Evolutionary conservation across 768 basidiomycete species (phyloP), one percentile per base, ranked within the genome.

Genomic region (Leucosporidium yakuticum): DNA sequence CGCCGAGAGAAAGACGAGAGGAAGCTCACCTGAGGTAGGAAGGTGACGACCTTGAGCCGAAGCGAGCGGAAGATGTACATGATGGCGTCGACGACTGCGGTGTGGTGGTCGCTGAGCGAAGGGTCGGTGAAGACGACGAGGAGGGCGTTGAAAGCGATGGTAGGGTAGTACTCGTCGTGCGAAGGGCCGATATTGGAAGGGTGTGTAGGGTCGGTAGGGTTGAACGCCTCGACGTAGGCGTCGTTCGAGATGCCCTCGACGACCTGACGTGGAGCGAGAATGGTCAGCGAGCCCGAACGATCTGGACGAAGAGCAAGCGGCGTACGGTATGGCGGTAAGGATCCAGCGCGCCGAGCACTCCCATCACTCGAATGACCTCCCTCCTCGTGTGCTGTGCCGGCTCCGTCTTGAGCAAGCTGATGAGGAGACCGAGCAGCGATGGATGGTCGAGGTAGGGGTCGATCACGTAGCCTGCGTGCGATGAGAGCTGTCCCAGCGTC

Each of bases 1-100:
- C 4, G 27, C 4, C 15, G 21, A 21, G 23, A 17, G 29, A 51
- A 23, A 15, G 49, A 23, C 8, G 53, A 19, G 54, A 49, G 25
- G 23, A 48, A 31, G 60, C 78, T 60, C 76, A 92, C 91, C 83
- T 96, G 93, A 54, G 95, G 90, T 31, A 99, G 80, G 80, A 97
- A 98, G 2, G 90, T 85, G 25, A 95, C 93, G 78, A 92, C 96
- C 82, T 94, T 93, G 76, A 98, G 80, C 20, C 95, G 93, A 76
- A 98, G 94, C 0, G 93, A 96, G 79, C 94, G 93, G 84, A 98
- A 99, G 69, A 99, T 98, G 56, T 91, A 88, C 91, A 98, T 97
- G 74, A 99, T 89, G 2, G 93, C 93, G 77, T 98, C 93, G 65
- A 98, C 93, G 57, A 94, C 95, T 29, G 87, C 89, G 75, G 96